Evolutionary conservation across 805 yeast species (phyloP), one percentile per base, ranked within the genome.

Genomic region (Lipomyces kockii): DNA sequence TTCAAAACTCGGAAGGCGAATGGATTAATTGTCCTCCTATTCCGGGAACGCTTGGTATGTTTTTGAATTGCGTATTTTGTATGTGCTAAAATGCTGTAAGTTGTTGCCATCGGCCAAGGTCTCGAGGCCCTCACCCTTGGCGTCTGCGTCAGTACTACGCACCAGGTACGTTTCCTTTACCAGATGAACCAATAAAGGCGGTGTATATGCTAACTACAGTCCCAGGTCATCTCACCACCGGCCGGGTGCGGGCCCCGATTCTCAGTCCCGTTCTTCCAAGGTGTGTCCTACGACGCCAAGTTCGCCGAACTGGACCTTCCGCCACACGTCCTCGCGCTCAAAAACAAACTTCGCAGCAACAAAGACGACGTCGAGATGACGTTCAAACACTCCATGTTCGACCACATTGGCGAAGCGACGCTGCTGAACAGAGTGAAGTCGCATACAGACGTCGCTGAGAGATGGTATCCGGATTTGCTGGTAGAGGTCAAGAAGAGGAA

Each of bases 21-120:
- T 86, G 90, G 90, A 77, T 86, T 39, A 78, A 83, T 5, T 87
- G 86, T 9, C 83, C 84, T 1, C 85, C 86, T 34, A 73, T 83
- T 14, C 81, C 82, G 17, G 71, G 71, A 8, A 65, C 71, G 2
- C 43, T 66, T 2, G 68, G 68, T 65, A 52, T 22, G 54, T n/a
- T 22, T n/a, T 2, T 9, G 12, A 17, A 11, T 6, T 17, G 2
- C 12, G 12, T 8, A 20, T 2, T 20, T 46, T 20, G 2, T 5
- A 14, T n/a, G 4, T 34, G 14, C 58, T 37, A 5, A 57, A 56
- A 29, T 5, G 0, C 80, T 80, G 29, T 76, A 58, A n/a, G 89
- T 86, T 7, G 87, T 86, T 2, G 85, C 85, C 69, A 86, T 82
- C 17, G 89, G 89, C 14, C 89, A 86, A 72, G 86, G 88, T 2